Percentiles rank a stretch among this genome's conserved stretches.
phyloP scores from a whole-genome alignment of 768 basidiomycete genomes.

The Boletus reticulatus region DNA sequence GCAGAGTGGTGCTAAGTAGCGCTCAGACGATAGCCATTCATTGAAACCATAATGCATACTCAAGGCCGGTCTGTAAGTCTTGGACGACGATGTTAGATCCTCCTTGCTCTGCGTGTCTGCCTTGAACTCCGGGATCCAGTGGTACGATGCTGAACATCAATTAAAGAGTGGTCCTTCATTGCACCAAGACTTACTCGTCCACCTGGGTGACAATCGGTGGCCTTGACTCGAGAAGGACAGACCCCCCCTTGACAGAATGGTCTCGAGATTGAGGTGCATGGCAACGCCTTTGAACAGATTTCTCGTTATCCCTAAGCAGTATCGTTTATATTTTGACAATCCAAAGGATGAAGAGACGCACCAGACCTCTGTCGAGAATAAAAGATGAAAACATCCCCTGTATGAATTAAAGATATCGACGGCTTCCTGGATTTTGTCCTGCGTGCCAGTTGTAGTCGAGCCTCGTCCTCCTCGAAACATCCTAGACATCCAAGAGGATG shows the following conservation, averaged over 20 bases:
- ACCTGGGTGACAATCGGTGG: too few species aligned
- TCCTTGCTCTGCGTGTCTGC: too few species aligned
- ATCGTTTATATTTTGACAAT: too few species aligned
- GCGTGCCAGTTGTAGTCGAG: neutral
- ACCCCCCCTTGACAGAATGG: neutral
- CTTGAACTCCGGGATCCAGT: neutral
- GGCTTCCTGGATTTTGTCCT: neutral
- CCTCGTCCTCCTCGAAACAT: neutral
- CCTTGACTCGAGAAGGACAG: neutral
- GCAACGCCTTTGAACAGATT: too few species aligned
- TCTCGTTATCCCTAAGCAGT: neutral
- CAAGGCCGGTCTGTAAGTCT: too few species aligned
- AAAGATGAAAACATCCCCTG: neutral
- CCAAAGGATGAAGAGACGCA: neutral
- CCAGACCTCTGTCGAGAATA: neutral
- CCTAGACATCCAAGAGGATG: neutral
- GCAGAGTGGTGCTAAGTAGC: too few species aligned
- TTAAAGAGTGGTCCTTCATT: neutral
- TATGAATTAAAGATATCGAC: neutral
- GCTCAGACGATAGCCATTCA: neutral
- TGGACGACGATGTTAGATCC: too few species aligned
- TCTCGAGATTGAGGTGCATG: neutral
- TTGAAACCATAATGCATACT: too few species aligned
- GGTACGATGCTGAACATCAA: neutral
- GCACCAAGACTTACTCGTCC: neutral